phyloP scores from a whole-genome alignment of 1,284 basidiomycete genomes.

The Sphaerobolus stellatus region DNA sequence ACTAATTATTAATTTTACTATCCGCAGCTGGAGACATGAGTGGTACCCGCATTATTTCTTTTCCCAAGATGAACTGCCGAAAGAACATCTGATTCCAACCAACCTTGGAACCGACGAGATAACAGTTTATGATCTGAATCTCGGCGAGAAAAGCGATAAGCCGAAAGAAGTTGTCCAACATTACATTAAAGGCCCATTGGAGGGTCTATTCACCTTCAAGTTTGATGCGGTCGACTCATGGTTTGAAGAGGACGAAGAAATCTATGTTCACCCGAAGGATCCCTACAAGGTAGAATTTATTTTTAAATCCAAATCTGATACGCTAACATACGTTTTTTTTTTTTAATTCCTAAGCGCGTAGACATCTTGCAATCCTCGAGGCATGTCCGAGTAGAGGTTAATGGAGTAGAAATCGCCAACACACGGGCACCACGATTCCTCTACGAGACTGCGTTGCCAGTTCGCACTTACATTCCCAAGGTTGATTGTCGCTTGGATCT shows the following conservation, averaged over 20 bases:
- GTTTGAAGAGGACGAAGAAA: constrained; percentile 67
- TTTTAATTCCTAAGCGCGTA: constrained; percentile 42
- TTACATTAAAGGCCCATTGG: constrained; percentile 42
- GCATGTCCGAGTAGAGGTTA: constrained; percentile 58
- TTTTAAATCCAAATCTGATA: background rate
- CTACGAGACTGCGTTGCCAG: constrained; percentile 56
- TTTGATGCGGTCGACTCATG: constrained; percentile 59
- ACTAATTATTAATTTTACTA: background rate
- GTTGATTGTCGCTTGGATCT: constrained; percentile 53
- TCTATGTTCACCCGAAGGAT: constrained; percentile 62
- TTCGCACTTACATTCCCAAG: constrained; percentile 62
- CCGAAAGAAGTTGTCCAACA: constrained; percentile 42
- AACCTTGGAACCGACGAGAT: constrained; percentile 25
- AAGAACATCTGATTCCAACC: constrained; percentile 39
- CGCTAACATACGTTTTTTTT: constrained; percentile 1
- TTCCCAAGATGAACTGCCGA: constrained; percentile 40
- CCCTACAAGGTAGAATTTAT: constrained; percentile 56
- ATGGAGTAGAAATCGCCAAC: constrained; percentile 62
- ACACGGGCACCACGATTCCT: constrained; percentile 53
- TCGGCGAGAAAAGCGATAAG: constrained; percentile 35
- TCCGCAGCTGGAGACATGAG: constrained; percentile 53
- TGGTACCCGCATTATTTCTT: constrained; percentile 59
- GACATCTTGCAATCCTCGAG: constrained; percentile 60
- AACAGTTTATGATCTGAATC: constrained; percentile 47
- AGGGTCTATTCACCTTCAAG: constrained; percentile 48